Conservation (phyloP, 495 filamentous ascomycete species). For the Podospora sp. region DNA sequence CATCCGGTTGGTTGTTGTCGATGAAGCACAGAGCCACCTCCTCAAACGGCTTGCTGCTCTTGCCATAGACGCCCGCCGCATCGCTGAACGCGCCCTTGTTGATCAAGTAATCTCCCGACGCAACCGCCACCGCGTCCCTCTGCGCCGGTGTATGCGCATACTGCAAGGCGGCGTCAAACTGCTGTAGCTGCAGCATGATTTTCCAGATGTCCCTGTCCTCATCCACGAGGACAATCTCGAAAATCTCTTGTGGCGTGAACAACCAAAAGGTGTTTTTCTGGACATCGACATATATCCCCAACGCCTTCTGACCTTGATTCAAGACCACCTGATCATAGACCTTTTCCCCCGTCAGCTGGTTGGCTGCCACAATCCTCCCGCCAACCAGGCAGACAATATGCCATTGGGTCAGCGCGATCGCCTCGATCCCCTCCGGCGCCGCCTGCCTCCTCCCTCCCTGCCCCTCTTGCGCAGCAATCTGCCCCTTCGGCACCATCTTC, state of each 20-base stretch:
- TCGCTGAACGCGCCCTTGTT: slow-evolving; percentile 78
- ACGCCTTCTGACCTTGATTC: slow-evolving; percentile 72
- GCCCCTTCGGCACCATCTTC: slow-evolving; percentile 71
- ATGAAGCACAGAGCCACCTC: slow-evolving; percentile 91
- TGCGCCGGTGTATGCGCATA: slow-evolving; percentile 74
- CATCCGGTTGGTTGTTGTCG: slow-evolving; percentile 86
- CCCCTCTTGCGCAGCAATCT: slow-evolving; percentile 69
- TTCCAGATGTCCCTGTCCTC: slow-evolving; percentile 95
- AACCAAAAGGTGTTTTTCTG: slow-evolving; percentile 97
- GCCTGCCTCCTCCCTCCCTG: slow-evolving; percentile 63
- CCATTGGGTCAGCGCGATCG: slow-evolving; percentile 89
- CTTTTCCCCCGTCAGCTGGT: slow-evolving; percentile 78
- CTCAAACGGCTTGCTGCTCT: slow-evolving; percentile 94
- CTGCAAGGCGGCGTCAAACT: slow-evolving; percentile 83
- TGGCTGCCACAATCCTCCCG: slow-evolving; percentile 77
- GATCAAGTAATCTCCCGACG: slow-evolving; percentile 84
- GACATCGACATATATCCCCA: slow-evolving; percentile 82
- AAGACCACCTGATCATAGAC: slow-evolving; percentile 86
- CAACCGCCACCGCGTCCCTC: slow-evolving; percentile 85
- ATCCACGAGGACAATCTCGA: slow-evolving; percentile 85
- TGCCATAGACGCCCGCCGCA: slow-evolving; percentile 87
- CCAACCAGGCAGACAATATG: slow-evolving; percentile 87
- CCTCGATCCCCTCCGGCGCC: slow-evolving; percentile 69
- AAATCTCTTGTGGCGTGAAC: slow-evolving; percentile 86
- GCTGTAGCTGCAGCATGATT: slow-evolving; percentile 79